phyloP scores from a whole-genome alignment of 2,329 filamentous ascomycete species.

The Neophaeococcomyces aloes region DNA sequence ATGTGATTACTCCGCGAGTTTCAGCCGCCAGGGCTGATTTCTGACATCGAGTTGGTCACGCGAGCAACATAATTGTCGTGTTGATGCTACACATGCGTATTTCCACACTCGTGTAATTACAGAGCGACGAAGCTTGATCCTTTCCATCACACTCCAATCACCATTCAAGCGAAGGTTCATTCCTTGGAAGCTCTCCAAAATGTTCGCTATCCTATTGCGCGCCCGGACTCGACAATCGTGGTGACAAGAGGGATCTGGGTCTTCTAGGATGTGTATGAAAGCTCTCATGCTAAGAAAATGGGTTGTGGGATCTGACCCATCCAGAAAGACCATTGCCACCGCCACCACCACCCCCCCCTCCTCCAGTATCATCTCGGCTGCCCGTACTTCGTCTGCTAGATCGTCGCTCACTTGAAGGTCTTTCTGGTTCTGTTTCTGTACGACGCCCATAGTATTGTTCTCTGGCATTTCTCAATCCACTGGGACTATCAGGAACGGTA shows the following conservation, averaged over 20 bases:
- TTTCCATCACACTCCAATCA: no score
- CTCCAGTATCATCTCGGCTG: constrained; percentile 3
- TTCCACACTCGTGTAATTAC: no score
- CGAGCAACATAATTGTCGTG: no score
- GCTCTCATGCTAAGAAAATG: constrained; percentile 6
- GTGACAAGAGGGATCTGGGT: no score
- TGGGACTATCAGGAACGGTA: constrained; percentile 10
- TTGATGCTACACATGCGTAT: no score
- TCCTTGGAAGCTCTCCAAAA: no score
- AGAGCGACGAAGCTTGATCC: no score
- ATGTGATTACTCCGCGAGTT: constrained; percentile 2
- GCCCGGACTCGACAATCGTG: no score
- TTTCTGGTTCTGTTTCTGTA: constrained; percentile 9
- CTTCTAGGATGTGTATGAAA: no score
- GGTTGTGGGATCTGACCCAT: constrained; percentile 23
- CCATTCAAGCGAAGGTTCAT: no score
- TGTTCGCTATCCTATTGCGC: no score
- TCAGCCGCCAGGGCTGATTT: background rate
- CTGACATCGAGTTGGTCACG: no score
- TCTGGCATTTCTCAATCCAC: constrained; percentile 18
- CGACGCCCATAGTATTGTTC: constrained; percentile 14
- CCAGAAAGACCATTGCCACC: constrained; percentile 21
- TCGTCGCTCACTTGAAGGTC: constrained; percentile 12
- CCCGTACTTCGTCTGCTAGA: constrained; percentile 18
- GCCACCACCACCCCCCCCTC: constrained; percentile 10